Conservation (phyloP, 768 basidiomycete genomes). For the Rhizopogon vinicolor region DNA sequence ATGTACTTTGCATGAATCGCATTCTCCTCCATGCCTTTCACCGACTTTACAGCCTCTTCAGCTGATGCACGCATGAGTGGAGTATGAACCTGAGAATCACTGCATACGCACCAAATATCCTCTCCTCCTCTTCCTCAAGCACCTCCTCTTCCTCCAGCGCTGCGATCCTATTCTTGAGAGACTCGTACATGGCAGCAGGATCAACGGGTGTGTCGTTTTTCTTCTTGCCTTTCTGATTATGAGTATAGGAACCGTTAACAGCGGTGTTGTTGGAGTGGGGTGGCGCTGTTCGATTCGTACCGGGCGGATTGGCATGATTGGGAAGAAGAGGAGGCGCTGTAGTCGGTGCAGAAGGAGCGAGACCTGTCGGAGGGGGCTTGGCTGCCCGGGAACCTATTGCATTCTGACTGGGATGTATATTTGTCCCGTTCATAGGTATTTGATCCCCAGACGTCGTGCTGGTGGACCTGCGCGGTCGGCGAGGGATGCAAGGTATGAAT, state of each 20-base stretch:
- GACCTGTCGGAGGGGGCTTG: constrained; percentile 53
- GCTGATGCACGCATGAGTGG: constrained; percentile 40
- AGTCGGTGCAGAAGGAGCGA: constrained; percentile 57
- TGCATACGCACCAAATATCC: constrained; percentile 56
- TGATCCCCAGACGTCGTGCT: constrained; percentile 19
- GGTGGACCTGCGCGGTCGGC: constrained; percentile 18
- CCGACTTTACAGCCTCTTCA: constrained; percentile 84
- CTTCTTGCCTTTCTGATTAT: constrained; percentile 59
- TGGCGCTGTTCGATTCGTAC: constrained; percentile 27
- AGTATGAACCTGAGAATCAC: background rate
- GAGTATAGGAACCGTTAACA: constrained; percentile 22
- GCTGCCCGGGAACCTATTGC: constrained; percentile 34
- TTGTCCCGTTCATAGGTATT: constrained; percentile 45
- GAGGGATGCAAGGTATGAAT: constrained; percentile 23
- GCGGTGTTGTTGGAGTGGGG: constrained; percentile 19
- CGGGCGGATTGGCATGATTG: constrained; percentile 34
- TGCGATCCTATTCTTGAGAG: constrained; percentile 83
- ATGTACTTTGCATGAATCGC: constrained; percentile 84
- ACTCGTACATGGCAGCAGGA: constrained; percentile 85
- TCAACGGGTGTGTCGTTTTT: constrained; percentile 64
- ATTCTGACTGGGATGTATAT: constrained; percentile 17
- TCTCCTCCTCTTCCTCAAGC: constrained; percentile 83
- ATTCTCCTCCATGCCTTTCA: constrained; percentile 79
- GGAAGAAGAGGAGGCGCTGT: constrained; percentile 54
- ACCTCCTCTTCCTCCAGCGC: constrained; percentile 87